These are phyloP conservation scores for Hondaea fermentalgiana DNA, from an alignment of 108 stramenopile genomes.

Conservation along the genomic window DNA sequence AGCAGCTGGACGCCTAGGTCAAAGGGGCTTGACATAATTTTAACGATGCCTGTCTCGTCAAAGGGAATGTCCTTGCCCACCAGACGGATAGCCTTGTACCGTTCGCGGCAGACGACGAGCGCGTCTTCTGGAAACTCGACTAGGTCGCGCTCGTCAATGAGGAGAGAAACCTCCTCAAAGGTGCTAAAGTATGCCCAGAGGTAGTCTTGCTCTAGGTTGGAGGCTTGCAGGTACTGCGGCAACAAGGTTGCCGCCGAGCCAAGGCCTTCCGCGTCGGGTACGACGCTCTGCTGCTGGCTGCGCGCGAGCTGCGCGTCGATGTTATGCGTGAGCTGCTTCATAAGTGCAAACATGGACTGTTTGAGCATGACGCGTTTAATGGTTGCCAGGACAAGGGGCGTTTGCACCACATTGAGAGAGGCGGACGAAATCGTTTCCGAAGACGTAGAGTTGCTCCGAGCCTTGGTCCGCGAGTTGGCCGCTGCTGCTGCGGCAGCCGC, in stretches of 20 bases:
- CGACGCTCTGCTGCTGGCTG: not conserved
- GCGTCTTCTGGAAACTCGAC: not conserved
- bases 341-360: not conserved
- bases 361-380: not conserved
- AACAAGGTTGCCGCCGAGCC: not conserved
- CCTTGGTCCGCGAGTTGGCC: not conserved
- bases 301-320: not conserved
- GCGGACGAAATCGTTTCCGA: not conserved
- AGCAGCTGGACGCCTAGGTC: not conserved
- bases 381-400: not conserved
- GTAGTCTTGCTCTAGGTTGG: not conserved
- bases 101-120: not conserved
- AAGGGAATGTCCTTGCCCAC: constrained; percentile 19
- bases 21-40: constrained; percentile 3
- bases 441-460: not conserved
- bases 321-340: constrained; percentile 4
- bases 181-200: constrained; percentile 12
- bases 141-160: not conserved
- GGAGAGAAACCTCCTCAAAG: not conserved
- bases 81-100: not conserved
- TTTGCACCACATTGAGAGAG: not conserved
- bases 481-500: not conserved
- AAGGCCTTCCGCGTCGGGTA: not conserved
- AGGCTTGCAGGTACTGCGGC: not conserved
- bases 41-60: not conserved